These are phyloP conservation scores for Flammula alnicola DNA, from an alignment of 1,284 basidiomycete genomes.

Conservation along the genomic window DNA sequence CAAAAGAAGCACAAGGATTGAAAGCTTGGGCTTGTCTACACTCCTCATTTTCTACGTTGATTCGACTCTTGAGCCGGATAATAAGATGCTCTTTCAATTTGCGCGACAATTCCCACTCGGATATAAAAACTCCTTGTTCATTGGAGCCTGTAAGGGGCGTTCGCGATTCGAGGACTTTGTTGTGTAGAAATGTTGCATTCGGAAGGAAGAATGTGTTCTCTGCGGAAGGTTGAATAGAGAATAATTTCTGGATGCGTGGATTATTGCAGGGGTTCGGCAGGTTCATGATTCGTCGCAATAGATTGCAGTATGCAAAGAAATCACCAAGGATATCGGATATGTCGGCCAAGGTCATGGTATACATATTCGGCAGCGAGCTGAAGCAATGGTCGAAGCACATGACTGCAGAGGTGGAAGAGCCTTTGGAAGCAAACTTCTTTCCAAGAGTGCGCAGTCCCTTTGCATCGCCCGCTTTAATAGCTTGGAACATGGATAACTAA, in stretches of 20 bases:
- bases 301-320: slow-evolving; percentile 41
- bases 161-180: slow-evolving; percentile 14
- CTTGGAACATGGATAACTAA: slow-evolving; percentile 48
- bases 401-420: slow-evolving; percentile 38
- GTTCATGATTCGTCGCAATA: slow-evolving; percentile 36
- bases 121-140: slow-evolving; percentile 24
- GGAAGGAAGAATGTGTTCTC: slow-evolving; percentile 28
- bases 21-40: slow-evolving; percentile 38
- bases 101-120: slow-evolving; percentile 24
- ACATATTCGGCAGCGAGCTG: slow-evolving; percentile 19
- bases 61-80: slow-evolving; percentile 32
- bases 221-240: slow-evolving; percentile 38
- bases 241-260: slow-evolving; percentile 37
- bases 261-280: slow-evolving; percentile 31
- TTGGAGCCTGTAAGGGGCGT: slow-evolving; percentile 9
- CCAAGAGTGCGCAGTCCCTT: slow-evolving; percentile 34
- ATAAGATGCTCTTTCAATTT: slow-evolving; percentile 30
- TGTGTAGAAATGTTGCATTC: slow-evolving; percentile 27
- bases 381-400: slow-evolving; percentile 52
- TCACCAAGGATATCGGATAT: slow-evolving; percentile 34
- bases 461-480: slow-evolving; percentile 34
- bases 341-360: slow-evolving; percentile 24
- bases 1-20: slow-evolving; percentile 44
- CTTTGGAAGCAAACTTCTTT: slow-evolving; percentile 27
- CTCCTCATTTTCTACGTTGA: slow-evolving; percentile 39